phyloP scores from a whole-genome alignment of 169 alveolate species.

The Miamiensis avidus region DNA sequence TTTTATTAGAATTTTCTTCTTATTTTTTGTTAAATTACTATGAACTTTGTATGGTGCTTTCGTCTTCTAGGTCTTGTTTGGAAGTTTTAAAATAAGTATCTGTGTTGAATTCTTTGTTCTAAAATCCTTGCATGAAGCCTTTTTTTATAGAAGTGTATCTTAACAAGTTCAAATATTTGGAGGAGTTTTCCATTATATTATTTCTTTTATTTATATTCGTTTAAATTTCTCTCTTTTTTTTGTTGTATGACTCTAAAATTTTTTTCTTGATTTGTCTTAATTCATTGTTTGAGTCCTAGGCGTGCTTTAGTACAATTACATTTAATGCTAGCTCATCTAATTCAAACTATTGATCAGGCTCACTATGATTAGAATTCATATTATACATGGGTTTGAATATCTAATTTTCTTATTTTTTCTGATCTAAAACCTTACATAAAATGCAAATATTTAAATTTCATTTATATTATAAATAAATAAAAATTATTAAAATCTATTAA shows the following conservation, averaged over 20 bases:
- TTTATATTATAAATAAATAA: too few relatives aligned
- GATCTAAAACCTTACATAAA: background rate
- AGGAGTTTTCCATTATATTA: background rate
- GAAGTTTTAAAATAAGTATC: background rate
- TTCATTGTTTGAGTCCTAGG: background rate
- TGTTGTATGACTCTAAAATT: background rate
- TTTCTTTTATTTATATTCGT: too few relatives aligned
- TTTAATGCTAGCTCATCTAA: background rate
- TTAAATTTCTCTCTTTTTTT: background rate
- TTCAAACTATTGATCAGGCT: background rate
- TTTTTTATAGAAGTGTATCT: background rate
- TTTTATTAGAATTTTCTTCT: background rate
- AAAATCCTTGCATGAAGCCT: background rate
- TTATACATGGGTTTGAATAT: too few relatives aligned
- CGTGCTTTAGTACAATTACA: background rate
- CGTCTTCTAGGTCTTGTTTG: background rate
- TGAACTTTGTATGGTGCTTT: background rate
- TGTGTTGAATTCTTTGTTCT: background rate
- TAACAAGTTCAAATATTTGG: too few relatives aligned
- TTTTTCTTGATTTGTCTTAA: background rate
- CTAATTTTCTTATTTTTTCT: background rate
- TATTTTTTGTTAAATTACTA: too few relatives aligned
- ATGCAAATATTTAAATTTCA: too few relatives aligned
- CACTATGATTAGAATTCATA: too few relatives aligned
- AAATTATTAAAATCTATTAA: too few relatives aligned